Base-by-base conservation (phyloP, 768 basidiomycete genomes). In the Hypholoma fasciculare region DNA sequence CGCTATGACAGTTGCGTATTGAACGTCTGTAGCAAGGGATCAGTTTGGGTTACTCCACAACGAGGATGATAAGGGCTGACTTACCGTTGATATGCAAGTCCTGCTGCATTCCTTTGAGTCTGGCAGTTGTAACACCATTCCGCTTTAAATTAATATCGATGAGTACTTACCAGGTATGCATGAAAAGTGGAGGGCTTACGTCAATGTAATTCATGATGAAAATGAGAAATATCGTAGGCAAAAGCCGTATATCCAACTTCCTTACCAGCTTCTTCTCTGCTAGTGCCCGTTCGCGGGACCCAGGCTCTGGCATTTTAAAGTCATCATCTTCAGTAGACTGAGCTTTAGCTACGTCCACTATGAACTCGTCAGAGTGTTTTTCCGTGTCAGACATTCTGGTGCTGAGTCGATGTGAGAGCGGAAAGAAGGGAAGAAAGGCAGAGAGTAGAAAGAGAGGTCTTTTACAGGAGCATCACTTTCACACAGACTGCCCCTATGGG, bases 151-250 rank as follows among this genome's bases (percentile, higher is more conserved):
- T 23, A 12, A 19, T 47, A 14, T 54, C 37, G 12, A 26, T 44
- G 1, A 44, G 16, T 11, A 54, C 37, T 53, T n/a, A 43, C 20
- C 5, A 19, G n/a, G 38, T 27, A 47, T 12, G n/a, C 27, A 56
- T 12, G 19, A 50, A 50, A 42, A 7, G 4, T 19, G 43, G 30
- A 49, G 27, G 12, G 67, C 75, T 60, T 58, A 87, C 86, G 67
- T 87, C 86, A 58, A 88, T 86, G 61, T 85, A 86, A 61, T 88
- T 88, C 82, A 87, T 81, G 58, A 88, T 78, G 61, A 73, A 86
- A 36, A 88, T 84, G 52, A 86, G 52, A 17, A 85, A 72, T 39
- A 88, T 79, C 0, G 82, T 82, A 0, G 84, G 83, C 48, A 89
- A 65, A 3, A 88, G 69, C 37, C 85, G 74, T 59, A 62, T 68